Percentiles rank a stretch among this genome's conserved stretches.
Evolutionary conservation across 345 rosid genomes (phyloP).

Genomic region (Corchorus capsularis): DNA sequence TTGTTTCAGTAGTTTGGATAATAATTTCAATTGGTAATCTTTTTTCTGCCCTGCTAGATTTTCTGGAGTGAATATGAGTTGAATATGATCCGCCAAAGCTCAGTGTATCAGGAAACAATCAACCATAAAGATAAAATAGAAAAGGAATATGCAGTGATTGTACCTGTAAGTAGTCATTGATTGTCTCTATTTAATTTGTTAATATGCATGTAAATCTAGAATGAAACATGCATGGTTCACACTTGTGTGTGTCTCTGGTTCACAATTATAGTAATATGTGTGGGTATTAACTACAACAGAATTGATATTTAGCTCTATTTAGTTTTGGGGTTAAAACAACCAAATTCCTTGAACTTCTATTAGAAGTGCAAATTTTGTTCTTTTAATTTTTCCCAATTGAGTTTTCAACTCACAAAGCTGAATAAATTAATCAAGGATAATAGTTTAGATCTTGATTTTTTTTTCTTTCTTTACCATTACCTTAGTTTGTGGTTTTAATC

Average conservation of each 20-base stretch:
- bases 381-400: not conserved
- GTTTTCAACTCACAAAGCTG: constrained; percentile 6
- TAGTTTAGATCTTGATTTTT: not conserved
- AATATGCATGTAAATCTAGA: not conserved
- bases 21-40: not conserved
- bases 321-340: not conserved
- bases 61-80: constrained; percentile 76
- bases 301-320: not conserved
- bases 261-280: not conserved
- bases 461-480: not conserved
- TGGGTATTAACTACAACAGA: not conserved
- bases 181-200: constrained; percentile 10
- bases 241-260: not conserved
- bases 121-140: constrained; percentile 56
- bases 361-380: not conserved
- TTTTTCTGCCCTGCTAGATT: constrained; percentile 44
- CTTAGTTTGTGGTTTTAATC: not conserved
- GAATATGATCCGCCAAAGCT: constrained; percentile 65
- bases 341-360: not conserved
- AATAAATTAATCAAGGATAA: not conserved
- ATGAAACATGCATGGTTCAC: not conserved
- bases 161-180: constrained; percentile 41
- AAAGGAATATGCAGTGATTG: constrained; percentile 49
- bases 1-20: not conserved
- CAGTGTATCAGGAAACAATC: constrained; percentile 65